These are phyloP conservation scores for Setaria viridis DNA, from an alignment of 202 grass and related monocot species.

Conservation along the genomic window DNA sequence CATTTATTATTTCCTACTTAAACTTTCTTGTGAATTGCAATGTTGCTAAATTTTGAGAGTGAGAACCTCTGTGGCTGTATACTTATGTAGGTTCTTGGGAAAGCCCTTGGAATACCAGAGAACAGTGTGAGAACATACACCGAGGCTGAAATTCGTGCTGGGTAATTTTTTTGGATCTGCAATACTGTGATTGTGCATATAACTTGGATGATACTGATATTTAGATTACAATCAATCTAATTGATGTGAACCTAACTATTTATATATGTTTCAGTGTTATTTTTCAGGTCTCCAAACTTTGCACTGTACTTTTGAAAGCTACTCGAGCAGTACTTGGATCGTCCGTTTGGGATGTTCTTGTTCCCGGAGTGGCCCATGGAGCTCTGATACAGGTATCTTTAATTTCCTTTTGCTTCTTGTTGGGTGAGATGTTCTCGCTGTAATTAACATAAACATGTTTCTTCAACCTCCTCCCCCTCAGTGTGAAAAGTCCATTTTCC, in stretches of 20 bases:
- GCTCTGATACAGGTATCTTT: slow-evolving; percentile 71
- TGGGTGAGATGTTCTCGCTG: background rate
- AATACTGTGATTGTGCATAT: background rate
- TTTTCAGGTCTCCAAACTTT: slow-evolving; percentile 97
- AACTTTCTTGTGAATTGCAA: slow-evolving; percentile 14
- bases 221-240: slow-evolving; percentile 22
- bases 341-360: slow-evolving; percentile 92
- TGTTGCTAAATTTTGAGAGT: slow-evolving; percentile 16
- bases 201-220: background rate
- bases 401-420: background rate
- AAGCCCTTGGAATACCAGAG: slow-evolving; percentile 91
- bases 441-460: background rate
- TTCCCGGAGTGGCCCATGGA: slow-evolving; percentile 86
- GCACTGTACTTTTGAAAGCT: slow-evolving; percentile 80
- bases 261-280: slow-evolving; percentile 73
- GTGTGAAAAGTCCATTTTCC: too few relatives aligned
- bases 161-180: slow-evolving; percentile 58
- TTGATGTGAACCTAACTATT: slow-evolving; percentile 45
- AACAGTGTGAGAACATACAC: slow-evolving; percentile 92
- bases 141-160: slow-evolving; percentile 97
- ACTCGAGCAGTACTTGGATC: slow-evolving; percentile 71
- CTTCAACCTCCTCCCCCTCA: too few relatives aligned
- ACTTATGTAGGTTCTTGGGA: slow-evolving; percentile 73
- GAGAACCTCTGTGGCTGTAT: slow-evolving; percentile 28
- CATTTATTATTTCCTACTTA: slow-evolving; percentile 13